Evolutionary conservation across 2,329 filamentous ascomycete species (phyloP).

Genomic region (Cladorrhinum sp.): DNA sequence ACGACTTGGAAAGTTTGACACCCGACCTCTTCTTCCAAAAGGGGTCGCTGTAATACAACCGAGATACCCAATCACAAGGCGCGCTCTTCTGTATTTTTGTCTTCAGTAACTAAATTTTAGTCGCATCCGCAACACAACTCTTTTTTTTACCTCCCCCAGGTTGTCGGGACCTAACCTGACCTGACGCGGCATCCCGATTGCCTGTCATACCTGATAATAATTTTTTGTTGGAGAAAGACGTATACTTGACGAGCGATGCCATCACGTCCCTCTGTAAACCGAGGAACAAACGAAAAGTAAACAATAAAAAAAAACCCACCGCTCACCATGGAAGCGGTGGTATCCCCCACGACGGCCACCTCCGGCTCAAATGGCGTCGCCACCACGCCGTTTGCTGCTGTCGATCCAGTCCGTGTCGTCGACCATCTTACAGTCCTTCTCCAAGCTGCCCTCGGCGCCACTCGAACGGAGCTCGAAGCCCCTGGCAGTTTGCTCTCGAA

Average conservation of each 20-base stretch:
- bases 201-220: not conserved
- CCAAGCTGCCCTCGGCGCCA: conserved; percentile 70
- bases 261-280: conserved; percentile 3
- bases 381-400: conserved; percentile 47
- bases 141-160: conserved; percentile 5
- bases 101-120: conserved; percentile 12
- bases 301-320: not conserved
- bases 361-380: conserved; percentile 47
- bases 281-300: conserved; percentile 2
- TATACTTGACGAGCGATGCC: conserved; percentile 19
- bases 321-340: conserved; percentile 23
- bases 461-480: conserved; percentile 73
- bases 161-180: not conserved
- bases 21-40: not conserved
- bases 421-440: conserved; percentile 70
- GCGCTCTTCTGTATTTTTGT: conserved; percentile 3
- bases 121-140: conserved; percentile 10
- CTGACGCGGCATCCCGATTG: conserved; percentile 7
- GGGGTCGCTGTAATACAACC: conserved; percentile 14
- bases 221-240: not conserved
- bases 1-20: not conserved
- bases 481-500: conserved; percentile 79
- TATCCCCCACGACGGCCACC: conserved; percentile 41
- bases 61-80: conserved; percentile 20
- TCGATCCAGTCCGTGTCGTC: conserved; percentile 68